Base-by-base conservation (phyloP, 768 basidiomycete species). In the Lentinus brumalis region DNA sequence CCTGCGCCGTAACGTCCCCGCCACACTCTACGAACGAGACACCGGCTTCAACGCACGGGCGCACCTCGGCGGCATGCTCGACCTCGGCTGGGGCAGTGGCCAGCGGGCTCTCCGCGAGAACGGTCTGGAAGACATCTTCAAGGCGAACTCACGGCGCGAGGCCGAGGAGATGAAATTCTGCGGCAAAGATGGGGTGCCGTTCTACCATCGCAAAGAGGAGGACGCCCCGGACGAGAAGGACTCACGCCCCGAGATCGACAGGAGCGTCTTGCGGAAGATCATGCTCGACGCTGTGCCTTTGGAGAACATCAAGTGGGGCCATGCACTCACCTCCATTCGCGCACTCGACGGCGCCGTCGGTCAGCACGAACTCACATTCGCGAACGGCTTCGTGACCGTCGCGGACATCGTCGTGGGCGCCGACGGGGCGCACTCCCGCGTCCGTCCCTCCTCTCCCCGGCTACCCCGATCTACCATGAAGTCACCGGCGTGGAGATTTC, bases 401-500 rank as follows among this genome's bases (percentile, higher is more conserved):
- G 16, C 59, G 29, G 71, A 68, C 53, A 4, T 75, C 50, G 53
- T 76, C 46, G 62, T 78, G 45, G 77, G 77, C 10, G 76, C 77
- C n/a, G 77, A 78, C 46, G 79, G 80, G 7, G 71, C 78, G 3
- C 77, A 77, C 73, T 78, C 76, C 15, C 71, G 70, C 56, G 69
- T 76, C 9, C 76, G 79, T 10, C 69, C 4, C 64, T 77, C 46
- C 56, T 79, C 32, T 70, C 73, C 31, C 50, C 70, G n/a, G 65
- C 69, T 8, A 56, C 56, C 35, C 76, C 78, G 5, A 53, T 63
- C 38, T 79, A 77, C 65, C 70, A 71, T 12, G 78, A 76, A 10
- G 65, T 73, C 50, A 54, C 62, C 8, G 61, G 58, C 51, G 64
- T 62, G 30, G 54, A 55, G 14, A 47, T 57, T 38, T 53, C 73